These are phyloP conservation scores for Pichia kluyveri DNA, from an alignment of 805 yeast species.

Conservation along the genomic window DNA sequence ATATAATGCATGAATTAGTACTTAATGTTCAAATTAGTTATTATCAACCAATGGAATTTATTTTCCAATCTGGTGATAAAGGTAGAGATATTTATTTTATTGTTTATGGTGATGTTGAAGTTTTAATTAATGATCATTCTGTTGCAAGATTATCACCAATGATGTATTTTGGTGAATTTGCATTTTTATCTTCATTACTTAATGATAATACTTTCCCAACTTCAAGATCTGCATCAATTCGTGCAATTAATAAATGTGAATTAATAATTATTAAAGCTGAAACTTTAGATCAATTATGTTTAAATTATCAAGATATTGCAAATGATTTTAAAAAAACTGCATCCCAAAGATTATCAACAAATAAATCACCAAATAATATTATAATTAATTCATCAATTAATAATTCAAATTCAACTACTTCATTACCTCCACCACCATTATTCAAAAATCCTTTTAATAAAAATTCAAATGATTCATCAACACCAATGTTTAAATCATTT, in stretches of 20 bases:
- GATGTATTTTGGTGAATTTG: constrained; percentile 71
- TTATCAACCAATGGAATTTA: constrained; percentile 47
- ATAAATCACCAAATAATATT: not conserved
- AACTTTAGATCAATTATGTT: constrained; percentile 43
- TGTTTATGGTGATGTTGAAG: constrained; percentile 64
- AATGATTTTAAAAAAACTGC: constrained; percentile 58
- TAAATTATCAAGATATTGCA: constrained; percentile 47
- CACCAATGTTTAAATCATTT: constrained; percentile 4
- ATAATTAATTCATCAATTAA: not conserved
- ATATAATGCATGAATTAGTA: constrained; percentile 56
- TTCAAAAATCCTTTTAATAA: not conserved
- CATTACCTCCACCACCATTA: not conserved
- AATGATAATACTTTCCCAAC: constrained; percentile 17
- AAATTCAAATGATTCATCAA: not conserved
- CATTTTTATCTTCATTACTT: constrained; percentile 43
- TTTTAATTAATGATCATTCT: constrained; percentile 34
- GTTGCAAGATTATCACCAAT: constrained; percentile 55
- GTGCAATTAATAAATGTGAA: constrained; percentile 53
- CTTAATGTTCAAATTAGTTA: constrained; percentile 49
- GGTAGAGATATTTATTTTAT: constrained; percentile 63
- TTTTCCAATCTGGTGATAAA: constrained; percentile 48
- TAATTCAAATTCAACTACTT: not conserved
- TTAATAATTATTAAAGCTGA: constrained; percentile 52
- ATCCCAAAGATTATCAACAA: constrained; percentile 30
- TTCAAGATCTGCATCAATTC: constrained; percentile 50